Evolutionary conservation across 371 early-diverging fungal genomes (phyloP).

Genomic region (Haplosporangium sp.): DNA sequence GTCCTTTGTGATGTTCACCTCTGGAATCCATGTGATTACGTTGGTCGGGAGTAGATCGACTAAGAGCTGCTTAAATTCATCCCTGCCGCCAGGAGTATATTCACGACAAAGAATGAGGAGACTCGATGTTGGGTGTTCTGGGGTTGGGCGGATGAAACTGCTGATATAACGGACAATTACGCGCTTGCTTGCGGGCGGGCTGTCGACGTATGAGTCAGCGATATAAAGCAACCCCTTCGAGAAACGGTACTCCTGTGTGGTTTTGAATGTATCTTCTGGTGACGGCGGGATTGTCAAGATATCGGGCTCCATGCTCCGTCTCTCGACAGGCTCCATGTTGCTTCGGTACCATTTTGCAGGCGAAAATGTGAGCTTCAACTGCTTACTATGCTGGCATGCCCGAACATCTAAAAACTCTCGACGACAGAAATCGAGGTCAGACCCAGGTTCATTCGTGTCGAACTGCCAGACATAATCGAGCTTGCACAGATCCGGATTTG

Average conservation of each 20-base stretch:
- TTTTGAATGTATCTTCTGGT: too few relatives aligned
- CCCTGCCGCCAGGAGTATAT: background rate
- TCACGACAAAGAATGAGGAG: constrained; percentile 6
- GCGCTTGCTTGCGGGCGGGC: background rate
- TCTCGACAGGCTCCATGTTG: too few relatives aligned
- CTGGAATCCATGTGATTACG: constrained; percentile 25
- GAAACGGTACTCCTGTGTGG: background rate
- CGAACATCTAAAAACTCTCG: too few relatives aligned
- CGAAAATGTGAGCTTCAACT: too few relatives aligned
- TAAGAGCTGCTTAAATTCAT: background rate
- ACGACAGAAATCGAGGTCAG: too few relatives aligned
- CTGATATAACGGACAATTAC: constrained; percentile 8
- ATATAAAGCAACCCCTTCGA: background rate
- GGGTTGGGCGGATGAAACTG: constrained; percentile 3
- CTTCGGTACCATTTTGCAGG: too few relatives aligned
- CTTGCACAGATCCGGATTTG: too few relatives aligned
- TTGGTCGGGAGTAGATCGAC: background rate
- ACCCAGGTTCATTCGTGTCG: too few relatives aligned
- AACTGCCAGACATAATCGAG: too few relatives aligned
- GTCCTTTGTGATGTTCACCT: background rate
- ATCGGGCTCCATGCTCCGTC: too few relatives aligned
- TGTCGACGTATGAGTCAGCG: background rate
- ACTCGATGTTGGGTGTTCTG: background rate
- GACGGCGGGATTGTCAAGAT: too few relatives aligned
- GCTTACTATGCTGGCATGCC: too few relatives aligned